phyloP scores from a whole-genome alignment of 306 rosid genomes.

The Cajanus cajan region DNA sequence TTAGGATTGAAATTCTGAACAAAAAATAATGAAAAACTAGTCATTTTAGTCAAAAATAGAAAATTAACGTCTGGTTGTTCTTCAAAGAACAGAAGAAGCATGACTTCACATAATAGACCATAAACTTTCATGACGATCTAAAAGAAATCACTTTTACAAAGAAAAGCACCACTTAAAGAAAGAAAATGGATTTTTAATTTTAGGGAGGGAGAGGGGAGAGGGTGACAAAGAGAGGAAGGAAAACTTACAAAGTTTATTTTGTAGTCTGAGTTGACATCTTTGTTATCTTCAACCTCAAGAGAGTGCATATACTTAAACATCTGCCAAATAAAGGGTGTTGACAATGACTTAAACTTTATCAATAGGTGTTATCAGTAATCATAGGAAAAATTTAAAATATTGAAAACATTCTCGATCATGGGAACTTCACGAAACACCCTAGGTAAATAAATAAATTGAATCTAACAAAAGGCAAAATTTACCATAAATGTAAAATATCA shows the following conservation, averaged over 20 bases:
- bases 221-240: background rate
- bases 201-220: background rate
- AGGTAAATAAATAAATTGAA: background rate
- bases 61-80: background rate
- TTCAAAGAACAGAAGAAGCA: background rate
- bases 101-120: background rate
- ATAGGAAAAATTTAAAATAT: background rate
- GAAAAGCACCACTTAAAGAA: background rate
- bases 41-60: background rate
- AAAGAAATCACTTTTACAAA: background rate
- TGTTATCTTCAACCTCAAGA: conserved; percentile 80
- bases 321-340: conserved; percentile 38
- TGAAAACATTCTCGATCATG: background rate
- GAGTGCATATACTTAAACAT: conserved; percentile 80
- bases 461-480: background rate
- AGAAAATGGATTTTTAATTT: background rate
- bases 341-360: background rate
- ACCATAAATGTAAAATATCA: background rate
- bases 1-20: conserved; percentile 78
- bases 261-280: conserved; percentile 90
- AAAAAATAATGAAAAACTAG: conserved; percentile 9
- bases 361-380: background rate
- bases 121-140: background rate
- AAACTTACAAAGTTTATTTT: conserved; percentile 77
- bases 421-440: background rate